Base-by-base conservation (phyloP, 768 basidiomycete species). In the Hericium erinaceus region DNA sequence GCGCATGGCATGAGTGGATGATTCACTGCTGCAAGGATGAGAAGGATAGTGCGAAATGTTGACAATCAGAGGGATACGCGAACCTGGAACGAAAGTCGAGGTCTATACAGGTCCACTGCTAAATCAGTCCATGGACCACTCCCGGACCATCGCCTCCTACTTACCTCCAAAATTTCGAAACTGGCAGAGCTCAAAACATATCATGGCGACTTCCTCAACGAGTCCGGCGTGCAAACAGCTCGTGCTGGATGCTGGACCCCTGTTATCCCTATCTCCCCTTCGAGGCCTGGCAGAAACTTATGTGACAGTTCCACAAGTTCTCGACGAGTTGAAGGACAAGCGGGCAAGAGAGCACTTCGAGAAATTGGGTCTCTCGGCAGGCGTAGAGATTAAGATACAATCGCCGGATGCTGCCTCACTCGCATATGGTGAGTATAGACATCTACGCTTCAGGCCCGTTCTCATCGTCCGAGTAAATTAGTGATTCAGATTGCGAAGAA, bases 401-500 rank as follows among this genome's bases (percentile, higher is more conserved):
- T 78, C 79, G 22, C 89, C 92, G 11, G 82, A 88, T 71, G 73
- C 85, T 53, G 72, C 78, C 2, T 85, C 91, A 28, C 65, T 97
- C 67, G 70, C 81, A 58, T 78, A 82, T 64, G 82, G 85, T 85
- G 57, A 51, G 78, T 67, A 26, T 8, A 16, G 24, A 51, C 24
- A 33, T 46, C 16, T n/a, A 9, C 20, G 44, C n/a, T 20, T 26
- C 16, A n/a, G 11, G 9, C 2, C 12, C 44, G 55, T 46, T 33
- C 33, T 33, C 18, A 20, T 24, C 56, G 56, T 60, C 54, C 59
- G 68, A 58, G 66, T 24, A 48, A 56, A 60, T 46, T 67, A 98
- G 97, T 95, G 4, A 90, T 89, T 56, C 86, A 87, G 60, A 86
- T 84, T 71, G 92, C 97, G 3, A 95, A 93, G 77, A 91, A 91